Evolutionary conservation across 176 grass and related monocot genomes (phyloP), one percentile per base, ranked within the genome.

Genomic region (Alloteropsis semialata): DNA sequence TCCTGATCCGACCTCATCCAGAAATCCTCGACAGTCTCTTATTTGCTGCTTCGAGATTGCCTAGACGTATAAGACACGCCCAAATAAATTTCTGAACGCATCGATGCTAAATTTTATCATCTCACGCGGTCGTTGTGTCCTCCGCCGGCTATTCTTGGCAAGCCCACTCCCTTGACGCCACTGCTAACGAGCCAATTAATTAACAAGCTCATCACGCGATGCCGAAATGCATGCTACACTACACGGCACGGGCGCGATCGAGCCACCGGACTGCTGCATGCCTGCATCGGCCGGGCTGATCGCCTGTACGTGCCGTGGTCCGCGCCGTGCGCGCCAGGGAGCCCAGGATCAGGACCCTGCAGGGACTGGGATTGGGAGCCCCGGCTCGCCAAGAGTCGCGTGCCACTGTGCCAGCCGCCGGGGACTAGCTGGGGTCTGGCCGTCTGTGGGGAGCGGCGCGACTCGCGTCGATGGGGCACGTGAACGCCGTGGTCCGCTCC

Each of bases 401-500:
- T 37, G 65, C 50, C 83, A 51, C 44, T 63, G 29, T 2, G 39
- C 38, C 83, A 85, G 69, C 53, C 84, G 24, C 56, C 76, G 66
- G 33, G 12, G 42, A 13, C 2, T 10, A 2, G 42, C n/a, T 8
- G 2, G 50, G 21, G 21, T 1, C 48, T 50, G 21, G 49, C 3
- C n/a, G n/a, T n/a, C n/a, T n/a, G n/a, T n/a, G 56, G 56, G 1
- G n/a, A 10, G 4, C 3, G 24, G 44, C 27, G 41, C 45, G 3
- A 30, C 63, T 19, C 6, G 38, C 41, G 73, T 10, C 73, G 34
- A 37, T 10, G 7, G 3, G 73, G 70, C 85, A 76, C 50, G 85
- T 76, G 85, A 87, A 87, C 72, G 62, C 43, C 54, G 79, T 82
- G 78, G 85, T 82, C 85, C 78, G 62, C 48, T 24, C 29, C 27